Conservation (phyloP, 257 asterid species). For the Cruciata laevipes region DNA sequence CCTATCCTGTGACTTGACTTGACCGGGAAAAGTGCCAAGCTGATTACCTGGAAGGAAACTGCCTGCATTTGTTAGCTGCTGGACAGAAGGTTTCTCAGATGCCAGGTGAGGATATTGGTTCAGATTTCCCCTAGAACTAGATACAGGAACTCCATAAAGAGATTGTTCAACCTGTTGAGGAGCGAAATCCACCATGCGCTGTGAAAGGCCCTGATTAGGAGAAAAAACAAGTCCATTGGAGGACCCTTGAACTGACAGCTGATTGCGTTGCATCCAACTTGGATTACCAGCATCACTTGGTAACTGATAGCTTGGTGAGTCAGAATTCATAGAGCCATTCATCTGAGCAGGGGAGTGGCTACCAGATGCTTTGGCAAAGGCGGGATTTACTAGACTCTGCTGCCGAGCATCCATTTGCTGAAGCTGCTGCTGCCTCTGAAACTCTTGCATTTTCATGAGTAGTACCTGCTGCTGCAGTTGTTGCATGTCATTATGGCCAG, state of each 20-base stretch:
- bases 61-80: constrained; percentile 38
- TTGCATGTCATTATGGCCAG: constrained; percentile 60
- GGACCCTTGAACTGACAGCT: constrained; percentile 54
- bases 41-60: constrained; percentile 44
- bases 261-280: constrained; percentile 54
- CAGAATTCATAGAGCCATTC: constrained; percentile 47
- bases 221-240: constrained; percentile 47
- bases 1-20: constrained; percentile 36
- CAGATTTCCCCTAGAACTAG: constrained; percentile 58
- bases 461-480: constrained; percentile 69
- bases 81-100: constrained; percentile 42
- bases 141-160: constrained; percentile 81
- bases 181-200: constrained; percentile 34
- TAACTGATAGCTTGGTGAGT: constrained; percentile 36
- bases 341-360: constrained; percentile 39
- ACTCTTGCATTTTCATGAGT: constrained; percentile 70
- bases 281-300: constrained; percentile 44
- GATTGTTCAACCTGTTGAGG: constrained; percentile 77
- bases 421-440: constrained; percentile 64
- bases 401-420: constrained; percentile 55
- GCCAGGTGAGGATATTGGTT: constrained; percentile 50
- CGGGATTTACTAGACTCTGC: constrained; percentile 36
- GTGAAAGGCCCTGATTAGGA: constrained; percentile 47
- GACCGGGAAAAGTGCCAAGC: constrained; percentile 38
- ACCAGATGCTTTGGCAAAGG: constrained; percentile 47